Conservation (phyloP, 164 flowering plant genomes). For the Malania oleifera region DNA sequence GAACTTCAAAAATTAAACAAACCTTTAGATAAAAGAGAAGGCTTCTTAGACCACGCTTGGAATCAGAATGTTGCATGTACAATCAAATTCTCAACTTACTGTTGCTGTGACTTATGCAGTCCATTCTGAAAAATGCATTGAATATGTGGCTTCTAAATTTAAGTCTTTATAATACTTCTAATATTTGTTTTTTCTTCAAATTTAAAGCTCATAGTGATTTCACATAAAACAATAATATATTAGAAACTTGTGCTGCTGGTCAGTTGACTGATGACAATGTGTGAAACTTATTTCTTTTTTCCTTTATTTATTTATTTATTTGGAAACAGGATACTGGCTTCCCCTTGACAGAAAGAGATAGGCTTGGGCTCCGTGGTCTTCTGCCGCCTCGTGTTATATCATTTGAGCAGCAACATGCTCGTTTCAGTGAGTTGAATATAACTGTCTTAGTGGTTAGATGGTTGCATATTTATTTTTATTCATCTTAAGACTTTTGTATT, state of each 20-base stretch:
- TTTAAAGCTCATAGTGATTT: too few species aligned
- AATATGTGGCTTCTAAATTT: too few species aligned
- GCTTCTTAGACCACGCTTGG: too few species aligned
- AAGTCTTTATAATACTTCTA: too few species aligned
- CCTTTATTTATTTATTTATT: slow-evolving; percentile 12
- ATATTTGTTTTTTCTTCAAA: too few species aligned
- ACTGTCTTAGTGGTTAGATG: not conserved
- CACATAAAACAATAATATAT: not conserved
- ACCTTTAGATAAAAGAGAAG: too few species aligned
- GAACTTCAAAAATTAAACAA: too few species aligned
- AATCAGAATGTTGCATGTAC: too few species aligned
- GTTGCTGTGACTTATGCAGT: too few species aligned
- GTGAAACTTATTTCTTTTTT: not conserved
- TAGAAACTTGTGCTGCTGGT: not conserved
- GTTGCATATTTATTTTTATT: not conserved
- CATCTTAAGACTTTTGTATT: not conserved
- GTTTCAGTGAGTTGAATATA: slow-evolving; percentile 68
- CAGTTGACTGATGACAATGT: not conserved
- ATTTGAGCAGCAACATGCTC: slow-evolving; percentile 91
- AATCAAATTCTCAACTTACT: too few species aligned
- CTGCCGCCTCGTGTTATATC: slow-evolving; percentile 96
- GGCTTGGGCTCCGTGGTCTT: slow-evolving; percentile 97
- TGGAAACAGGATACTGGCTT: slow-evolving; percentile 88
- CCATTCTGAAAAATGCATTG: too few species aligned
- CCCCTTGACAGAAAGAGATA: slow-evolving; percentile 89